Percentiles rank a stretch among this genome's conserved stretches.
Conservation (phyloP, 148 eudicot genomes). For the Vaccinium macrocarpon region DNA sequence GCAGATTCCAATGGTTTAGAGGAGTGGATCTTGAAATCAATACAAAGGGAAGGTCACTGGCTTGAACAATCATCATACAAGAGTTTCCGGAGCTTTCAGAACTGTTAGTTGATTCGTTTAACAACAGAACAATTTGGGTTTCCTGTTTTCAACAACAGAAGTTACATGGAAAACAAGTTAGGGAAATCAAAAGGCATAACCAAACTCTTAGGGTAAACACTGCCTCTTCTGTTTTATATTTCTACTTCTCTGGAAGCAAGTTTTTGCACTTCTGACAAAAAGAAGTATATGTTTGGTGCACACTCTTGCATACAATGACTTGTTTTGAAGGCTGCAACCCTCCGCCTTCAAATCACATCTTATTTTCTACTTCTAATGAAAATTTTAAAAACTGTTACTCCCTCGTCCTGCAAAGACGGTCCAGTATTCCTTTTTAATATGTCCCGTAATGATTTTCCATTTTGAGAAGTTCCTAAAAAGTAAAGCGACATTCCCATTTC, state of each 20-base stretch:
- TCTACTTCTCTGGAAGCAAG: background rate
- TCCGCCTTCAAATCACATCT: background rate
- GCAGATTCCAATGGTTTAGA: slow-evolving; percentile 53
- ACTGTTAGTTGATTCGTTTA: slow-evolving; percentile 50
- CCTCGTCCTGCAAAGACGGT: too few species aligned
- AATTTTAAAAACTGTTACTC: too few species aligned
- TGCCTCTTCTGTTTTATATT: background rate
- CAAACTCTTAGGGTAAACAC: background rate
- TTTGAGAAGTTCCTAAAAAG: too few species aligned
- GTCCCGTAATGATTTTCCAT: too few species aligned
- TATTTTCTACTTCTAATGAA: background rate
- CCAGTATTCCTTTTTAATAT: too few species aligned
- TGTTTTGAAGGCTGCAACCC: background rate
- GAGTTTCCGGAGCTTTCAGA: slow-evolving; percentile 68
- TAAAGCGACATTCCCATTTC: too few species aligned
- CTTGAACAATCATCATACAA: slow-evolving; percentile 67
- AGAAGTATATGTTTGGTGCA: background rate
- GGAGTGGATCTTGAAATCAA: slow-evolving; percentile 39
- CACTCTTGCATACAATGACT: background rate
- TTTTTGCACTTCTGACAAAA: background rate
- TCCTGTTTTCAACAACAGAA: slow-evolving; percentile 49
- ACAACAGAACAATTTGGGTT: slow-evolving; percentile 69
- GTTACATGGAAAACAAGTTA: background rate
- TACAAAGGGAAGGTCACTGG: slow-evolving; percentile 63
- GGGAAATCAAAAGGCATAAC: background rate